Evolutionary conservation across 2,329 filamentous ascomycete genomes (phyloP).

Genomic region (Diaporthe aspalathi): DNA sequence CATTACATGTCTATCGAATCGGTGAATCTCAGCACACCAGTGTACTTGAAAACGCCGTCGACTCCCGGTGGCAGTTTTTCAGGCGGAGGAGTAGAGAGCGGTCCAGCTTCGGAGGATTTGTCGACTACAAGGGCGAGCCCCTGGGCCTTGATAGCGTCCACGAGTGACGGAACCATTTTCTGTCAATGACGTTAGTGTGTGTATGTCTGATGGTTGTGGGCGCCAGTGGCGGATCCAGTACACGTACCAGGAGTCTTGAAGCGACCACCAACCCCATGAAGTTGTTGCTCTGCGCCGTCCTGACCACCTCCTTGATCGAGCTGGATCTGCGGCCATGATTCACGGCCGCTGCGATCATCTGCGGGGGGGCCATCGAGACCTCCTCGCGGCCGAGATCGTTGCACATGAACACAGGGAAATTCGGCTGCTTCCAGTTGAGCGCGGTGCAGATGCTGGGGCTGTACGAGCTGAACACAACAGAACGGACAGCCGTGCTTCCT

Average conservation of each 20-base stretch:
- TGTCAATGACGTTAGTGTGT: constrained; percentile 51
- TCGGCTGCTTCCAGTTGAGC: constrained; percentile 99
- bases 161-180: constrained; percentile 92
- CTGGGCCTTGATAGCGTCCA: constrained; percentile 93
- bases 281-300: constrained; percentile 94
- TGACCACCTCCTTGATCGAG: constrained; percentile 94
- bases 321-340: constrained; percentile 73
- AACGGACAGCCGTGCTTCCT: constrained; percentile 69
- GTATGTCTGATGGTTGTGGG: not conserved
- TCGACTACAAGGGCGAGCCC: constrained; percentile 93
- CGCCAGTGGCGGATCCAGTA: not conserved
- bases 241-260: constrained; percentile 82
- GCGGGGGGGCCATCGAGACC: constrained; percentile 51
- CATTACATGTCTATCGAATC: constrained; percentile 82
- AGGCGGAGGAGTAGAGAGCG: constrained; percentile 63
- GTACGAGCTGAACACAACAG: constrained; percentile 94
- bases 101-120: constrained; percentile 71
- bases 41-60: constrained; percentile 85
- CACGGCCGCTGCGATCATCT: constrained; percentile 59
- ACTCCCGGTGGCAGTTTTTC: constrained; percentile 78
- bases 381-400: constrained; percentile 84
- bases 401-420: constrained; percentile 95
- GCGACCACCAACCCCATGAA: constrained; percentile 97
- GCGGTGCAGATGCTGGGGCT: constrained; percentile 91
- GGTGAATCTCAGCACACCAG: constrained; percentile 92